A percentile compares a stretch with the other conserved stretches of the same genome.
These are phyloP conservation scores for Fonsecaea erecta DNA, from an alignment of 2,329 filamentous ascomycete genomes.

Conservation along the genomic window DNA sequence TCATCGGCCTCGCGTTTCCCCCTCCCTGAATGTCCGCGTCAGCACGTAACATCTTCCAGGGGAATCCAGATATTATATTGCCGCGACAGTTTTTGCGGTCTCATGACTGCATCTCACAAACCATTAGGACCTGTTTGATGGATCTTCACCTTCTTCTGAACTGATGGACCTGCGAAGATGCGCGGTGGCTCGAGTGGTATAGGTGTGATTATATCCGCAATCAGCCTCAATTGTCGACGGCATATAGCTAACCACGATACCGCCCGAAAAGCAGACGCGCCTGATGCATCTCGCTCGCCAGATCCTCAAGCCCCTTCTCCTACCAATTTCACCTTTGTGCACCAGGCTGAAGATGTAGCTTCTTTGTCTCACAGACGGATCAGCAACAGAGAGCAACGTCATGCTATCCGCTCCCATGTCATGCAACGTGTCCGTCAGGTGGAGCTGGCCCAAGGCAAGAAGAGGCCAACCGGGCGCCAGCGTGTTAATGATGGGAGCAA, in stretches of 20 bases:
- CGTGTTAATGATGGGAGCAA: conserved; percentile 19
- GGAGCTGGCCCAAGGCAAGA: conserved; percentile 47
- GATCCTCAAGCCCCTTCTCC: conserved; percentile 32
- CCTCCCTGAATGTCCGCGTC: background rate
- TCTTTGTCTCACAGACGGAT: conserved; percentile 45
- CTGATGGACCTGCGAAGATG: conserved; percentile 28
- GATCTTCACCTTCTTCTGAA: background rate
- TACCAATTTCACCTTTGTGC: conserved; percentile 47
- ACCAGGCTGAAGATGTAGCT: conserved; percentile 45
- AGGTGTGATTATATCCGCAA: conserved; percentile 17
- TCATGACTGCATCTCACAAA: background rate
- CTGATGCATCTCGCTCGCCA: conserved; percentile 31
- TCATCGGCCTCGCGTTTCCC: background rate
- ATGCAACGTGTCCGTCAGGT: conserved; percentile 50
- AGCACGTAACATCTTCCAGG: conserved; percentile 1
- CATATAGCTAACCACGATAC: conserved; percentile 14
- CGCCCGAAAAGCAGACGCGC: conserved; percentile 16
- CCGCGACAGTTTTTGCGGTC: background rate
- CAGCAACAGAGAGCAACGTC: conserved; percentile 46
- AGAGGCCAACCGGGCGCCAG: conserved; percentile 43
- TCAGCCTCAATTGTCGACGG: background rate
- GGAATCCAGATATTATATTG: background rate
- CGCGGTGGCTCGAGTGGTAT: conserved; percentile 14
- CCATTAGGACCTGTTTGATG: background rate
- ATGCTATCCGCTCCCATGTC: conserved; percentile 50